Conservation (phyloP, 805 yeast genomes). For the Tetrapisispora iriomotensis region DNA sequence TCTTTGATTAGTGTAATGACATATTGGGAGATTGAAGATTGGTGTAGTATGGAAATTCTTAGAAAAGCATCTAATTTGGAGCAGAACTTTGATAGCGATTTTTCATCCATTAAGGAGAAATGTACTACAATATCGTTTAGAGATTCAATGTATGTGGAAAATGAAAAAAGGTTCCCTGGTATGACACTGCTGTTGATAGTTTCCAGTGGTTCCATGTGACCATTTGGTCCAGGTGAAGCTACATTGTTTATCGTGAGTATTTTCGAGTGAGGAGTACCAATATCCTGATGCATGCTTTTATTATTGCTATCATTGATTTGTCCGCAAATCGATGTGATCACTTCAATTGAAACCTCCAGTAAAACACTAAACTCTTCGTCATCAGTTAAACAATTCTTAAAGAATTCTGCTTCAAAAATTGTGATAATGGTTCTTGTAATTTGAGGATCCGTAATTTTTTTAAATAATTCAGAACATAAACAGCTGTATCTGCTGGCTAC, state of each 20-base stretch:
- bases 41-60: conserved; percentile 25
- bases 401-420: conserved; percentile 20
- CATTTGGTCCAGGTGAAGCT: too few relatives aligned
- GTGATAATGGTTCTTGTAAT: conserved; percentile 10
- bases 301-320: conserved; percentile 9
- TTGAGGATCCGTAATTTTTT: conserved; percentile 10
- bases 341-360: conserved; percentile 16
- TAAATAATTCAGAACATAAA: conserved; percentile 22
- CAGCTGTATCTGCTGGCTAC: conserved; percentile 16
- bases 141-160: conserved; percentile 1
- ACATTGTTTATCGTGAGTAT: too few relatives aligned
- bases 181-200: too few relatives aligned
- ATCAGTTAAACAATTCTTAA: conserved; percentile 11
- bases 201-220: too few relatives aligned
- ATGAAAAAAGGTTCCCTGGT: too few relatives aligned
- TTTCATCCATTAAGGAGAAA: conserved; percentile 9
- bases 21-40: conserved; percentile 16
- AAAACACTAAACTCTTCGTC: conserved; percentile 6
- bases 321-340: conserved; percentile 17
- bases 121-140: conserved; percentile 7
- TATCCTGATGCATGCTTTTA: conserved; percentile 7
- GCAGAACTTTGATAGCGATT: conserved; percentile 3
- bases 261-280: neutral
- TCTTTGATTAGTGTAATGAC: conserved; percentile 11
- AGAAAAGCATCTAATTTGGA: conserved; percentile 14